A percentile compares a stretch with the other conserved stretches of the same genome.
Conservation (phyloP, 306 rosid genomes). For the Quercus aquifolioides region DNA sequence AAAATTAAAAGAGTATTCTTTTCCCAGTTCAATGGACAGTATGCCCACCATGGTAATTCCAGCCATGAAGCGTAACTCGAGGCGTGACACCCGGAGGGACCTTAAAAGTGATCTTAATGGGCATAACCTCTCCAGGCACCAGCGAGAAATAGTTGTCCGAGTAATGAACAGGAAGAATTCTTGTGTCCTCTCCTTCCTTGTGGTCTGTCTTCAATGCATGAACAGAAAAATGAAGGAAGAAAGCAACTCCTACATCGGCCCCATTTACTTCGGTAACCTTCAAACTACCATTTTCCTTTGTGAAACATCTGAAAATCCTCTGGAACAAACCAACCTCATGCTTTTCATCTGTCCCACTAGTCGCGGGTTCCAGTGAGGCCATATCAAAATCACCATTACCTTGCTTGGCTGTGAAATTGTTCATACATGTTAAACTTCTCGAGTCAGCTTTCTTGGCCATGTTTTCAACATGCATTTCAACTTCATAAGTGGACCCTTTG, state of each 20-base stretch:
- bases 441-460: conserved; percentile 44
- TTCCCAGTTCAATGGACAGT: conserved; percentile 16
- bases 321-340: conserved; percentile 36
- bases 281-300: conserved; percentile 31
- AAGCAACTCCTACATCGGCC: conserved; percentile 65
- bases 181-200: conserved; percentile 70
- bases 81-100: conserved; percentile 68
- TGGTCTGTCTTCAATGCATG: conserved; percentile 44
- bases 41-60: conserved; percentile 55
- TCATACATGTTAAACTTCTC: conserved; percentile 27
- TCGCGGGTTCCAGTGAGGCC: conserved; percentile 14
- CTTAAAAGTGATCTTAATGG: conserved; percentile 59
- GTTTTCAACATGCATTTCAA: conserved; percentile 67
- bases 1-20: not conserved
- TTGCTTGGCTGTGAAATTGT: conserved; percentile 30
- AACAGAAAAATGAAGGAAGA: conserved; percentile 79
- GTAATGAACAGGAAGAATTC: conserved; percentile 91
- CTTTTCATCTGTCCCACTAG: conserved; percentile 26
- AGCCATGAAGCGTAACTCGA: conserved; percentile 58
- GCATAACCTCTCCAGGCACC: conserved; percentile 71
- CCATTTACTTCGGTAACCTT: conserved; percentile 55
- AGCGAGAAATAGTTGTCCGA: conserved; percentile 88
- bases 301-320: conserved; percentile 41
- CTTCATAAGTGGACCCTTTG: conserved; percentile 53
- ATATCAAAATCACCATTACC: conserved; percentile 31